phyloP scores from a whole-genome alignment of 495 filamentous ascomycete genomes.

The Hypoxylon intermedium region DNA sequence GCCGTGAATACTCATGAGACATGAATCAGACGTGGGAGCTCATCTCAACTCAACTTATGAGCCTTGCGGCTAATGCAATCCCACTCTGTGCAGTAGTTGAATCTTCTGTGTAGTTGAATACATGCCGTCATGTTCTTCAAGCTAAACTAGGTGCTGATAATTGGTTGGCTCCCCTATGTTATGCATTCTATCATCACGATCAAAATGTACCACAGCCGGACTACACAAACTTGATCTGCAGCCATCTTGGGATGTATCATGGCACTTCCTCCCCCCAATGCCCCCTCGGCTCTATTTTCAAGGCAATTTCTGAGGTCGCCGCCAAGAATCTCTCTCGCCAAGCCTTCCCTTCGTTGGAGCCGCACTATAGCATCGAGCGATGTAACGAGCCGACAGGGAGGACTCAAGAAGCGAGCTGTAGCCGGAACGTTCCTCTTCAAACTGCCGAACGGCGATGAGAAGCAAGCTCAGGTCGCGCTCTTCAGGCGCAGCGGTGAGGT shows the following conservation, averaged over 20 bases:
- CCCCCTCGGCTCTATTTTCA: neutral
- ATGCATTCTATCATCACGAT: neutral
- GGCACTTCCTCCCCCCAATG: slow-evolving; percentile 3
- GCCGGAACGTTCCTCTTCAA: slow-evolving; percentile 66
- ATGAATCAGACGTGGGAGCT: no score
- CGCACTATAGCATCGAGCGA: slow-evolving; percentile 20
- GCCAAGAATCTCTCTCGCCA: neutral
- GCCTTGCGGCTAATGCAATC: no score
- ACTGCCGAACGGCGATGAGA: slow-evolving; percentile 36
- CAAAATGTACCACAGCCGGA: slow-evolving; percentile 7
- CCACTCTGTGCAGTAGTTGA: no score
- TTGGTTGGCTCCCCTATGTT: neutral
- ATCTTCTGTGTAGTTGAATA: neutral
- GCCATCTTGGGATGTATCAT: slow-evolving; percentile 15
- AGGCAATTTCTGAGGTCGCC: neutral
- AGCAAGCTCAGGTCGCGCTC: slow-evolving; percentile 57
- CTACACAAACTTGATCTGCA: neutral
- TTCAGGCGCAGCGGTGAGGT: slow-evolving; percentile 66
- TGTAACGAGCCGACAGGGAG: neutral
- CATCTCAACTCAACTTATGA: no score
- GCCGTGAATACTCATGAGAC: no score
- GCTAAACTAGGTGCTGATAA: neutral
- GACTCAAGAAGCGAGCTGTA: slow-evolving; percentile 53
- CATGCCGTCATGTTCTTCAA: no score
- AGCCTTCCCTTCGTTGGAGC: neutral